phyloP scores from a whole-genome alignment of 306 rosid genomes.

The Malus sieversii region DNA sequence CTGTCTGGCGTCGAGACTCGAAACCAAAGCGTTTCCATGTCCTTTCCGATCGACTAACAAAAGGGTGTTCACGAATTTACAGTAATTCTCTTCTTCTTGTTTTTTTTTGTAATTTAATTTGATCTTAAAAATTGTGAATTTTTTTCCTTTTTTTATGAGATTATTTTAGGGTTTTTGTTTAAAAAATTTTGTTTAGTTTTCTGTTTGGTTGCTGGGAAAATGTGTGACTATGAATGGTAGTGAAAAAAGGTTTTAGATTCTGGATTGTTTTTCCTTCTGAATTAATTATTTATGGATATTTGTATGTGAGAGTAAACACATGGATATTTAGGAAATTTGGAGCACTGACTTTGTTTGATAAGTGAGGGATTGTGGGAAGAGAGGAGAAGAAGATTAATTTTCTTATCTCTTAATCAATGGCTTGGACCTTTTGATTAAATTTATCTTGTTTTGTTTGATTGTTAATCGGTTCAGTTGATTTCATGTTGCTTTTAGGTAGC shows the following conservation, averaged over 20 bases:
- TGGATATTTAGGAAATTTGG: background rate
- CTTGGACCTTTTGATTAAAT: background rate
- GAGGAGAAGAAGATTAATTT: background rate
- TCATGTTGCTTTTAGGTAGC: background rate
- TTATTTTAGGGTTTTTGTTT: background rate
- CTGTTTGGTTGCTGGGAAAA: slow-evolving; percentile 5
- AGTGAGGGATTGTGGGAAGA: background rate
- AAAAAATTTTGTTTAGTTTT: background rate
- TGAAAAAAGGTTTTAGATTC: background rate
- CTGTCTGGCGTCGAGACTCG: slow-evolving; percentile 11
- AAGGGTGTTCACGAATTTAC: slow-evolving; percentile 25
- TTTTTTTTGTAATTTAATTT: background rate
- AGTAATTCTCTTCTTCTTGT: slow-evolving; percentile 31
- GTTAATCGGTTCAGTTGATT: background rate
- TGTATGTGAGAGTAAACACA: background rate
- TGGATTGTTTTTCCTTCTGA: background rate
- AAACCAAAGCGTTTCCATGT: slow-evolving; percentile 14
- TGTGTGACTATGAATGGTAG: background rate
- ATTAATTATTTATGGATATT: background rate
- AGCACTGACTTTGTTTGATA: slow-evolving; percentile 6
- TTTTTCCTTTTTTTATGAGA: background rate
- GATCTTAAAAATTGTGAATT: background rate
- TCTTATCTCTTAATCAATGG: background rate
- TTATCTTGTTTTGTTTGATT: background rate
- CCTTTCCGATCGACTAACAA: slow-evolving; percentile 26